phyloP scores from a whole-genome alignment of 352 stramenopile species.

The Phytophthora quininea region DNA sequence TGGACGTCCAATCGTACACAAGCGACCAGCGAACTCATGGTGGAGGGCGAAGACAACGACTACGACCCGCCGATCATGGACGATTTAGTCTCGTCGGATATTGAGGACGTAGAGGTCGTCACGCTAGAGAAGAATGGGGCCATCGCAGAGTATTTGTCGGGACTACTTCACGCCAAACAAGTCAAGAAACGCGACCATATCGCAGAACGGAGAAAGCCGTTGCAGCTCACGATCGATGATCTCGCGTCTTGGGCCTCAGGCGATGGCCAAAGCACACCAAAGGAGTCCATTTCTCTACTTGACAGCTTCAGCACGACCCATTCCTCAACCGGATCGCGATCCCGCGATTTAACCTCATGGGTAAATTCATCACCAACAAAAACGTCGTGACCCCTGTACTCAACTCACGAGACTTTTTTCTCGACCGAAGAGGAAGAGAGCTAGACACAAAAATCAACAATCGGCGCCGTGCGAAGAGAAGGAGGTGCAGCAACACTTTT shows the following conservation, averaged over 20 bases:
- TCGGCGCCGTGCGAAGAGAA: too few relatives aligned
- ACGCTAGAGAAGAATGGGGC: slow-evolving; percentile 16
- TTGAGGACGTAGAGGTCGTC: slow-evolving; percentile 45
- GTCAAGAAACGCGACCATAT: slow-evolving; percentile 29
- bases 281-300: slow-evolving; percentile 47
- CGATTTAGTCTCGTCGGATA: slow-evolving; percentile 36
- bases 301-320: slow-evolving; percentile 42
- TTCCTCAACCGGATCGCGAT: slow-evolving; percentile 37
- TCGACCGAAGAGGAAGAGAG: slow-evolving; percentile 33
- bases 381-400: slow-evolving; percentile 15
- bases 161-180: slow-evolving; percentile 23
- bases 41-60: slow-evolving; percentile 28
- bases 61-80: slow-evolving; percentile 44
- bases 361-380: slow-evolving; percentile 27
- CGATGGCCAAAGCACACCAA: slow-evolving; percentile 34
- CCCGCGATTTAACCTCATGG: slow-evolving; percentile 25
- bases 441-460: too few relatives aligned
- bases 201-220: slow-evolving; percentile 21
- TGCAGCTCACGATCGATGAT: slow-evolving; percentile 40
- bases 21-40: slow-evolving; percentile 20
- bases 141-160: slow-evolving; percentile 29
- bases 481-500: too few relatives aligned
- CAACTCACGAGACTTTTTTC: slow-evolving; percentile 9
- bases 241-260: slow-evolving; percentile 29
- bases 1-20: slow-evolving; percentile 27